These are phyloP conservation scores for Thelephora aurantiotincta DNA, from an alignment of 768 basidiomycete genomes.

Conservation along the genomic window DNA sequence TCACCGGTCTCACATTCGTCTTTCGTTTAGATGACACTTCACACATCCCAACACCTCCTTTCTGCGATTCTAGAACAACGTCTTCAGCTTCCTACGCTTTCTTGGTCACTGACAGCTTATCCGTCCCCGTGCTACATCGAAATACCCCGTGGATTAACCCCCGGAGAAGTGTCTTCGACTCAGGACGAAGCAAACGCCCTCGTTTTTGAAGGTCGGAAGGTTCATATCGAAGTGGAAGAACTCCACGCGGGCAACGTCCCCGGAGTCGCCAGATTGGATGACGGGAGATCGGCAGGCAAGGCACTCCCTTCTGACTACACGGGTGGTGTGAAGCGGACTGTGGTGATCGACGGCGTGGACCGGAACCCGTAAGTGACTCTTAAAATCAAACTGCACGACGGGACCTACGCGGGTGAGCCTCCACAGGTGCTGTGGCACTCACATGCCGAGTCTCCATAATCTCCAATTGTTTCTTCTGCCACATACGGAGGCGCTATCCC, in stretches of 20 bases:
- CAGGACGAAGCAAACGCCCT: constrained; percentile 51
- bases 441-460: constrained; percentile 63
- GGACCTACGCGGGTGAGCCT: neutral
- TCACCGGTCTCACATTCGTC: neutral
- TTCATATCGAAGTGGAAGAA: constrained; percentile 66
- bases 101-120: constrained; percentile 64
- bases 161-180: constrained; percentile 44
- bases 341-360: constrained; percentile 74
- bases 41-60: constrained; percentile 74
- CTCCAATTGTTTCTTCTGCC: constrained; percentile 61
- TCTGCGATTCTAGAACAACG: constrained; percentile 63
- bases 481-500: constrained; percentile 50
- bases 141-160: constrained; percentile 50
- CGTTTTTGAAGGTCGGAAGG: constrained; percentile 52
- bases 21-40: constrained; percentile 55
- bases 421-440: constrained; percentile 68
- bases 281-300: constrained; percentile 39
- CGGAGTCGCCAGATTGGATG: constrained; percentile 23
- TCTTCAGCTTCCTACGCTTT: constrained; percentile 54
- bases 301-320: constrained; percentile 61
- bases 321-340: constrained; percentile 63
- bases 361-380: constrained; percentile 48
- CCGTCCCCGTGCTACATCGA: constrained; percentile 70
- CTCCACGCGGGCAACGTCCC: constrained; percentile 24
- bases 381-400: neutral